Percentiles rank a stretch among this genome's conserved stretches.
Conservation (phyloP, 2,329 filamentous ascomycete genomes). For the Colletotrichum acutatum region DNA sequence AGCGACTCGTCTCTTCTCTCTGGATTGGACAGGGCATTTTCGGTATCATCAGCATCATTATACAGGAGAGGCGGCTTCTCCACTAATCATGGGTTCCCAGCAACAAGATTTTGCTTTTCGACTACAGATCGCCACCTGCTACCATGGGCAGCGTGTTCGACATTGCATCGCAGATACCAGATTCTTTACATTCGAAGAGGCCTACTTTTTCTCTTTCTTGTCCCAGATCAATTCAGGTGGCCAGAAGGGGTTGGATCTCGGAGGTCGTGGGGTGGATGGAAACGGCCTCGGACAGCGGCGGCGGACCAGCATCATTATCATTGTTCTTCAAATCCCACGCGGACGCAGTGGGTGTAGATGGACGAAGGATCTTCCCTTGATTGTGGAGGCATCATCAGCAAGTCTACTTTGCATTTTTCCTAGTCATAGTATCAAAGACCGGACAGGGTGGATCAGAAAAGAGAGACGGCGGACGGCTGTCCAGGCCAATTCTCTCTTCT, state of each 20-base stretch:
- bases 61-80: slow-evolving; percentile 5
- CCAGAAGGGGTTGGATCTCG: slow-evolving; percentile 10
- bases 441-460: background rate
- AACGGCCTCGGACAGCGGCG: background rate
- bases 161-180: slow-evolving; percentile 29
- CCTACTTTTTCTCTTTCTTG: slow-evolving; percentile 1
- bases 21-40: slow-evolving; percentile 11
- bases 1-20: slow-evolving; percentile 8
- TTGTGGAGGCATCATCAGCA: background rate
- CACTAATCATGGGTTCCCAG: slow-evolving; percentile 28
- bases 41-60: slow-evolving; percentile 14
- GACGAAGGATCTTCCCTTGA: background rate
- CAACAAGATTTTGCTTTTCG: slow-evolving; percentile 18
- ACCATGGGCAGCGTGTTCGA: slow-evolving; percentile 33
- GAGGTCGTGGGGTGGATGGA: background rate
- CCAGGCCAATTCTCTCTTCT: background rate
- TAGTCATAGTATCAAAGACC: background rate
- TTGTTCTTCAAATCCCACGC: slow-evolving; percentile 1
- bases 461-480: background rate
- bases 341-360: slow-evolving; percentile 9
- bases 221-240: background rate
- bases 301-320: slow-evolving; percentile 10
- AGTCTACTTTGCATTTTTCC: slow-evolving; percentile 14
- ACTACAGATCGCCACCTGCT: slow-evolving; percentile 26
- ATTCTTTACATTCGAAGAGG: slow-evolving; percentile 11